Percentiles rank a stretch among this genome's conserved stretches.
These are phyloP conservation scores for Cercospora sp. DNA, from an alignment of 2,329 filamentous ascomycete species.

Conservation along the genomic window DNA sequence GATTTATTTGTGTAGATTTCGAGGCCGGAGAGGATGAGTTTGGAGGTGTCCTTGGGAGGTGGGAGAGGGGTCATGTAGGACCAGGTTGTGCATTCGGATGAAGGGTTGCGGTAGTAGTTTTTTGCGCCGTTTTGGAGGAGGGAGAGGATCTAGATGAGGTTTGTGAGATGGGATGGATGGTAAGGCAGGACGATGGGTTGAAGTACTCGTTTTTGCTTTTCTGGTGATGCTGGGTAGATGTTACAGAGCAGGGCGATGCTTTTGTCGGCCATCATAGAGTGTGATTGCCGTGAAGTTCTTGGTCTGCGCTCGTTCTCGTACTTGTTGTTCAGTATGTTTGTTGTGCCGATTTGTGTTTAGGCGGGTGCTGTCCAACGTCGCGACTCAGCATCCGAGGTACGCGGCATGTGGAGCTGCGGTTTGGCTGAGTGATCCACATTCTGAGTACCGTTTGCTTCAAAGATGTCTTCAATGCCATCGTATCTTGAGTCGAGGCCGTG, in stretches of 20 bases:
- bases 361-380: background rate
- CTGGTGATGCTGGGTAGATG: slow-evolving; percentile 28
- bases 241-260: slow-evolving; percentile 32
- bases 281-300: background rate
- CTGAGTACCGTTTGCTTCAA: background rate
- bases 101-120: slow-evolving; percentile 32
- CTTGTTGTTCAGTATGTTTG: background rate
- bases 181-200: too few species aligned
- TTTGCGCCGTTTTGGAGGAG: slow-evolving; percentile 30
- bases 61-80: slow-evolving; percentile 18
- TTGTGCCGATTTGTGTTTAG: background rate
- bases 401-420: background rate
- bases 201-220: slow-evolving; percentile 30
- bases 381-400: slow-evolving; percentile 8
- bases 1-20: slow-evolving; percentile 34
- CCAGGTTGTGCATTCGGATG: slow-evolving; percentile 27
- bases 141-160: slow-evolving; percentile 29
- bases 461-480: background rate
- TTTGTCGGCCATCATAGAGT: slow-evolving; percentile 16
- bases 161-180: too few species aligned
- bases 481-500: background rate
- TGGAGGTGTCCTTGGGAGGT: slow-evolving; percentile 15
- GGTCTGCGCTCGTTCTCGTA: background rate
- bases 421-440: background rate
- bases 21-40: slow-evolving; percentile 27